These are phyloP conservation scores for Diaporthe sp. DNA, from an alignment of 2,329 filamentous ascomycete genomes.

Conservation along the genomic window DNA sequence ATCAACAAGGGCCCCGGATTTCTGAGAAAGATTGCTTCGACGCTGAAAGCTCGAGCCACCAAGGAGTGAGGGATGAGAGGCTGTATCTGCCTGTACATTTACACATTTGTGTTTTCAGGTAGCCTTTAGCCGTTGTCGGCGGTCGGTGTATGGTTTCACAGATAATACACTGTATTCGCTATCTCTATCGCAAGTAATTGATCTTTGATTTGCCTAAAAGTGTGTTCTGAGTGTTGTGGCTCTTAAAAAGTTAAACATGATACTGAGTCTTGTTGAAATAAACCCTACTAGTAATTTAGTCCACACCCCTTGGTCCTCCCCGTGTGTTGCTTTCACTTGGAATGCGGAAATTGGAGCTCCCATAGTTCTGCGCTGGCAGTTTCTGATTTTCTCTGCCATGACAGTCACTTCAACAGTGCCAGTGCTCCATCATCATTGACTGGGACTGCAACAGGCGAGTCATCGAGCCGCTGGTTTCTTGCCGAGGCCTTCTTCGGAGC, in stretches of 20 bases:
- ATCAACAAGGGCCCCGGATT: slow-evolving; percentile 20
- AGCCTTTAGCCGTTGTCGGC: not conserved
- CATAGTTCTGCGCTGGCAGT: not conserved
- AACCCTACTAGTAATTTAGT: too few species aligned
- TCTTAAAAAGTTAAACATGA: too few species aligned
- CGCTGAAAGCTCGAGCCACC: not conserved
- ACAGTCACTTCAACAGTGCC: too few species aligned
- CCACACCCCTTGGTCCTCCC: too few species aligned
- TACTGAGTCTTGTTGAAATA: too few species aligned
- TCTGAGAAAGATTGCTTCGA: not conserved
- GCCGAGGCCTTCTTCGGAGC: not conserved
- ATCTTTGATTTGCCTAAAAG: not conserved
- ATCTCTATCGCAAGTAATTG: not conserved
- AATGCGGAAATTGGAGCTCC: not conserved
- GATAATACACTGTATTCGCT: not conserved
- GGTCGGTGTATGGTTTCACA: too few species aligned
- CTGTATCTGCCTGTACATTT: not conserved
- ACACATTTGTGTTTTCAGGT: not conserved
- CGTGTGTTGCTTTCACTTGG: not conserved
- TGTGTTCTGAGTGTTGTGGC: not conserved
- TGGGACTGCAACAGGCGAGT: not conserved
- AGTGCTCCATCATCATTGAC: not conserved
- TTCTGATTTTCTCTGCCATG: too few species aligned
- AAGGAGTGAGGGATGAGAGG: not conserved
- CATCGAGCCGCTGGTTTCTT: not conserved